Evolutionary conservation across 306 rosid species (phyloP), one percentile per base, ranked within the genome.

Genomic region (Pueraria montana): DNA sequence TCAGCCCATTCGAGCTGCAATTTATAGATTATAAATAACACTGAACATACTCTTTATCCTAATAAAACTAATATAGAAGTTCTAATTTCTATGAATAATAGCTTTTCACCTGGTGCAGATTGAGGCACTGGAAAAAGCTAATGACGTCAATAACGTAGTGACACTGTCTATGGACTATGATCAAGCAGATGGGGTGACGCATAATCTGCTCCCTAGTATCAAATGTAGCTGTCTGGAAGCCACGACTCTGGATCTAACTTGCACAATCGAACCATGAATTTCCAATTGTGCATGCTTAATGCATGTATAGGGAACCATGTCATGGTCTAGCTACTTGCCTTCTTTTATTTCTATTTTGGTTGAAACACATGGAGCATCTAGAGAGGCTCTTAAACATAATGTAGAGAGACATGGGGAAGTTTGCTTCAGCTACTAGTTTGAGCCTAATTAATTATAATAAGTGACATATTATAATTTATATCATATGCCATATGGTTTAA

Each of bases 61-160:
- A 38, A 38, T 13, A 56, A 56, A 56, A 56, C 14, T 56, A 42
- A 11, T 43, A 21, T 23, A 43, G 20, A 45, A 11, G 10, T 8
- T 46, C 36, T 45, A 23, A n/a, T 9, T 8, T 46, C 20, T 45
- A 46, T 71, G 42, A 10, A 36, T 8, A 73, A 59, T 21, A 16
- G 58, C 16, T 43, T 17, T 63, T 77, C 18, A 46, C 48, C 49
- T 63, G 21, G 20, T 62, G 62, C 63, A 77, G 72, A 59, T 77
- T 43, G 81, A n/a, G 24, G 49, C 18, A 24, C 0, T 27, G 10
- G 4, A 32, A 46, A 27, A 63, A 17, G 61, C 48, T 26, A 18
- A 64, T 18, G 62, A 64, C 5, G 9, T 20, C 20, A 6, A 61
- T 5, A 62, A 62, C 13, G 71, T 5, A 46, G 13, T 43, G 42